Evolutionary conservation across 345 rosid genomes (phyloP), one percentile per base, ranked within the genome.

Genomic region (Melastoma malabathricum): DNA sequence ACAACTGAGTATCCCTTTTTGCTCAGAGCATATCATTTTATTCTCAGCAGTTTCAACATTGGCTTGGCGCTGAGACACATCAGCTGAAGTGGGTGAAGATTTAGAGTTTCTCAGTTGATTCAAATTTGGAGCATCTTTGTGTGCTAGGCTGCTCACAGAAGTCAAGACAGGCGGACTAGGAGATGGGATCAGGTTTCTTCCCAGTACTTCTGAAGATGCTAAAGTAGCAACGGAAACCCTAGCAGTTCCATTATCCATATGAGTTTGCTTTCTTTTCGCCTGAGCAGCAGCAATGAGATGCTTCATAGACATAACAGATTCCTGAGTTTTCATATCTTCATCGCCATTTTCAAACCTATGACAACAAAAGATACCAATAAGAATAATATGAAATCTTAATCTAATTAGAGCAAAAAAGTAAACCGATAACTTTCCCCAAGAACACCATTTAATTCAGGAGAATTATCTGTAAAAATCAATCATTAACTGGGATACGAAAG

Each of bases 271-370:
- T 68, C 95, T 80, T 68, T 87, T 92, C 44, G 84, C 97, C 65
- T 81, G 97, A 60, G 97, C 97, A 53, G 86, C 93, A 53, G 98
- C 94, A 71, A 87, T 87, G 49, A 92, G 90, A 76, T 74, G 62
- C 72, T 82, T 84, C 89, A 92, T 73, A 44, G 94, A 80, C 64
- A 60, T 59, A 48, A 58, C 61, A 57, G 94, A 73, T 64, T 84
- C 92, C 31, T 73, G 66, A 54, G 78, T 71, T 64, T 68, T 75
- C 56, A 79, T 67, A 57, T 75, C 75, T 15, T 54, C 48, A 68
- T 71, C 59, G 14, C 63, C 66, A 47, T 18, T 55, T 44, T 19
- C 48, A 34, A 34, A 34, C 12, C 41, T 34, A 12, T 34, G 41
- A 9, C 12, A 34, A 12, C 12, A 34, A 34, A 34, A 34, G 12